A percentile compares a stretch with the other conserved stretches of the same genome.
Conservation (phyloP, 2,329 filamentous ascomycete genomes). For the Penicillium sclerotiorum region DNA sequence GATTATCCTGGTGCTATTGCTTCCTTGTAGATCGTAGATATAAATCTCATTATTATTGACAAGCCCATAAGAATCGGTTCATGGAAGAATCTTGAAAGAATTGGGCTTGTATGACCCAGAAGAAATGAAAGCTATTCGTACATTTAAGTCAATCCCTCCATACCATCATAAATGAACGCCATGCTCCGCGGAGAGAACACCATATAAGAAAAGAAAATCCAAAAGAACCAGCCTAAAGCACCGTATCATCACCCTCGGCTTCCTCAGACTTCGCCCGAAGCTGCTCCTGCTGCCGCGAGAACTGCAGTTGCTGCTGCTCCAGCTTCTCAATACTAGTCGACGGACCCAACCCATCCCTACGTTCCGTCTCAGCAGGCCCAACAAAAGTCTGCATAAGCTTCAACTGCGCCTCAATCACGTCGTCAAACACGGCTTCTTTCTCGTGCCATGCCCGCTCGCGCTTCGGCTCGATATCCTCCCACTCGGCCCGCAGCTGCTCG, state of each 20-base stretch:
- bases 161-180: slow-evolving; percentile 4
- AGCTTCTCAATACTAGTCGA: slow-evolving; percentile 27
- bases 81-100: background rate
- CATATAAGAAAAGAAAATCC: background rate
- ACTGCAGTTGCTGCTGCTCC: slow-evolving; percentile 25
- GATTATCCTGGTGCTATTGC: background rate
- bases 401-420: slow-evolving; percentile 47
- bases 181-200: too few species aligned
- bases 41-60: slow-evolving; percentile 12
- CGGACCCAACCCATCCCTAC: slow-evolving; percentile 4
- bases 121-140: slow-evolving; percentile 18
- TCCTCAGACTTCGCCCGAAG: background rate
- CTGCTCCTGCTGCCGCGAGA: slow-evolving; percentile 24
- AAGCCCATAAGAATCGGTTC: slow-evolving; percentile 8
- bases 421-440: slow-evolving; percentile 48
- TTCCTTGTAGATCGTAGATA: background rate
- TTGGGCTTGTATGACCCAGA: too few species aligned
- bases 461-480: slow-evolving; percentile 40
- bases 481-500: slow-evolving; percentile 41
- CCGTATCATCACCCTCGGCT: background rate
- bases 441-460: slow-evolving; percentile 44
- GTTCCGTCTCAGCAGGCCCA: slow-evolving; percentile 22
- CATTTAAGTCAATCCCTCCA: slow-evolving; percentile 17
- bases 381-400: slow-evolving; percentile 38
- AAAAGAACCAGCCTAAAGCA: slow-evolving; percentile 3